These are phyloP conservation scores for Alternaria sp. DNA, from an alignment of 2,329 filamentous ascomycete genomes.

Conservation along the genomic window DNA sequence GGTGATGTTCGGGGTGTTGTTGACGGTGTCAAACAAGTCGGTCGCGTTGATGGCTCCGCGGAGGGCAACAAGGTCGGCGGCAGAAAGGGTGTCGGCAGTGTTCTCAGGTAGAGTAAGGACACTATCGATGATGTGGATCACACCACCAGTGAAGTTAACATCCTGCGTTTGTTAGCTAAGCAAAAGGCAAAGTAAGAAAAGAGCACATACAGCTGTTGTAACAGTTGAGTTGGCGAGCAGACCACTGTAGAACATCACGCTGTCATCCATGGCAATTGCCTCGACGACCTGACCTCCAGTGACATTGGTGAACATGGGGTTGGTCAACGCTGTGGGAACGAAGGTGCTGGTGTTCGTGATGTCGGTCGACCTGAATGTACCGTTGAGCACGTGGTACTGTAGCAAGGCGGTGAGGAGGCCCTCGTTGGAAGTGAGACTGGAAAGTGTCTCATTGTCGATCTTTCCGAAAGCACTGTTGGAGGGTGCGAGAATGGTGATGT, in stretches of 20 bases:
- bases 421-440: slow-evolving; percentile 35
- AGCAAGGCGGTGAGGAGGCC: slow-evolving; percentile 56
- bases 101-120: slow-evolving; percentile 51
- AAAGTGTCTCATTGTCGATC: slow-evolving; percentile 48
- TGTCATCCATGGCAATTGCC: slow-evolving; percentile 49
- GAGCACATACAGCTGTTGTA: slow-evolving; percentile 53
- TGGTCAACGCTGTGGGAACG: slow-evolving; percentile 58
- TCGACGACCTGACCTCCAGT: slow-evolving; percentile 66
- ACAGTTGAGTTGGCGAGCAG: slow-evolving; percentile 59
- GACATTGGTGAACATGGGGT: slow-evolving; percentile 62
- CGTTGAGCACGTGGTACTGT: slow-evolving; percentile 65
- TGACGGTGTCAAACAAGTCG: slow-evolving; percentile 51
- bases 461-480: slow-evolving; percentile 58
- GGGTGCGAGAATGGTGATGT: slow-evolving; percentile 66
- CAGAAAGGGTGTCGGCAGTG: slow-evolving; percentile 39
- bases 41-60: slow-evolving; percentile 51
- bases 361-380: slow-evolving; percentile 51
- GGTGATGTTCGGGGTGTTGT: slow-evolving; percentile 59
- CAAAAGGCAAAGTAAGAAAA: neutral
- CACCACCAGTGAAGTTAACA: slow-evolving; percentile 53
- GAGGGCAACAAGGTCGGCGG: slow-evolving; percentile 49
- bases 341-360: slow-evolving; percentile 54
- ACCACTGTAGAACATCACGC: slow-evolving; percentile 61
- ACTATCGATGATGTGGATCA: slow-evolving; percentile 56
- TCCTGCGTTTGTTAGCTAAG: slow-evolving; percentile 37